phyloP scores from a whole-genome alignment of 495 filamentous ascomycete genomes.

The Xylaria palmicola region DNA sequence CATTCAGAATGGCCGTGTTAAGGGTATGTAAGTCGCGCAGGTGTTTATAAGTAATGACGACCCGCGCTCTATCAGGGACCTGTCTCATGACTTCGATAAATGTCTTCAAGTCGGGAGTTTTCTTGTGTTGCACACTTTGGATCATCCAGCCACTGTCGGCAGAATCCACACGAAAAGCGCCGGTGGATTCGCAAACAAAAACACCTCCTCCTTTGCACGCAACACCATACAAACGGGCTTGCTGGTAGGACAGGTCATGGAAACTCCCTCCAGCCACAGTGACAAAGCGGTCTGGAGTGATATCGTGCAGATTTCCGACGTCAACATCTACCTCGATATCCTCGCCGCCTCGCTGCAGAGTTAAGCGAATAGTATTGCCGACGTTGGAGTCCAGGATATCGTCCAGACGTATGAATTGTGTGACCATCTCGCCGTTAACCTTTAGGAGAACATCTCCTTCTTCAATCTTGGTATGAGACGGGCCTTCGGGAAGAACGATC shows the following conservation, averaged over 20 bases:
- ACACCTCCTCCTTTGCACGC: conserved; percentile 74
- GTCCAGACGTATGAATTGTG: conserved; percentile 91
- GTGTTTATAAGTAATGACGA: conserved; percentile 94
- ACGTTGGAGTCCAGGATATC: conserved; percentile 90
- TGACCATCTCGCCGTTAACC: conserved; percentile 91
- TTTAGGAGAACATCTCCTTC: conserved; percentile 95
- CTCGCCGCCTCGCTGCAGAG: conserved; percentile 84
- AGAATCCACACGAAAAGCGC: conserved; percentile 91
- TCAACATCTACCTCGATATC: conserved; percentile 81
- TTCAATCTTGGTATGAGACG: conserved; percentile 77
- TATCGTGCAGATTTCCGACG: conserved; percentile 89
- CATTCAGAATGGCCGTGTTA: conserved; percentile 85
- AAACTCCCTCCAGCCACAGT: conserved; percentile 91
- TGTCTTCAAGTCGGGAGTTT: conserved; percentile 78
- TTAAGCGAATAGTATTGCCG: conserved; percentile 65
- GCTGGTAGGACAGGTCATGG: conserved; percentile 94
- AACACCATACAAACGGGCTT: conserved; percentile 90
- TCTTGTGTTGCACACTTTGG: conserved; percentile 81
- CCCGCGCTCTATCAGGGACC: conserved; percentile 85
- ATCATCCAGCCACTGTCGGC: conserved; percentile 91
- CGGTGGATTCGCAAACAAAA: conserved; percentile 91
- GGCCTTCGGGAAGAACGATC: conserved; percentile 88
- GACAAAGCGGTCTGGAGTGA: conserved; percentile 94
- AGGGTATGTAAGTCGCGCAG: conserved; percentile 91
- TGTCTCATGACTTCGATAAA: conserved; percentile 90